Evolutionary conservation across 352 stramenopile genomes (phyloP).

Genomic region (Pythium insidiosum): DNA sequence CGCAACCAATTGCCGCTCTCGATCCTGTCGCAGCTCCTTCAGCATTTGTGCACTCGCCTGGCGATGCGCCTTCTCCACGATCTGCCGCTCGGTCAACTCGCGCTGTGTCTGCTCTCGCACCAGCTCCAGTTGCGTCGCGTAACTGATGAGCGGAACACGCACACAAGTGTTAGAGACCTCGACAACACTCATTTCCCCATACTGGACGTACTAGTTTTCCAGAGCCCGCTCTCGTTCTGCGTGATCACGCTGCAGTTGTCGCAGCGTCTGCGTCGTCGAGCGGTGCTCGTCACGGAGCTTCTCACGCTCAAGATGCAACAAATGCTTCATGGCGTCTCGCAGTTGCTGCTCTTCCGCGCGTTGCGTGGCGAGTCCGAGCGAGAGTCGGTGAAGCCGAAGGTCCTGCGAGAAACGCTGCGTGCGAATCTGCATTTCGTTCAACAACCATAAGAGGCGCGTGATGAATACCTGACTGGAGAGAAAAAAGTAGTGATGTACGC

Average conservation of each 20-base stretch:
- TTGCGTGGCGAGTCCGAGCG: constrained; percentile 49
- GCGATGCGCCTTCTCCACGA: constrained; percentile 64
- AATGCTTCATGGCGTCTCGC: constrained; percentile 51
- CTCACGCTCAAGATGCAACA: constrained; percentile 57
- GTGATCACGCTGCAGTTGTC: constrained; percentile 58
- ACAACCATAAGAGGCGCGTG: no score
- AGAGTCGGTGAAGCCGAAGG: constrained; percentile 54
- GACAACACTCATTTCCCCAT: neutral
- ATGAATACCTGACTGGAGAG: no score
- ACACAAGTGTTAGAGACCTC: neutral
- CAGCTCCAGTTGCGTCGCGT: constrained; percentile 56
- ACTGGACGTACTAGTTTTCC: constrained; percentile 41
- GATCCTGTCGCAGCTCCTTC: constrained; percentile 50
- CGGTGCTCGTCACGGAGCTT: constrained; percentile 59
- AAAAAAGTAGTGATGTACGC: no score
- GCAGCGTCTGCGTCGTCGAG: constrained; percentile 30
- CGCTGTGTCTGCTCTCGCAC: constrained; percentile 54
- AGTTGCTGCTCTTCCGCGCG: constrained; percentile 62
- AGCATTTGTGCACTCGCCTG: constrained; percentile 59
- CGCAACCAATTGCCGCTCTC: constrained; percentile 39
- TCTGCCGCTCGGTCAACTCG: constrained; percentile 45
- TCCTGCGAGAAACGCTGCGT: constrained; percentile 57
- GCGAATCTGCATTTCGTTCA: constrained; percentile 39
- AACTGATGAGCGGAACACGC: constrained; percentile 28
- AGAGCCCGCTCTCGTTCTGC: constrained; percentile 42